Base-by-base conservation (phyloP, 345 rosid species). In the Crucihimalaya himalaica region DNA sequence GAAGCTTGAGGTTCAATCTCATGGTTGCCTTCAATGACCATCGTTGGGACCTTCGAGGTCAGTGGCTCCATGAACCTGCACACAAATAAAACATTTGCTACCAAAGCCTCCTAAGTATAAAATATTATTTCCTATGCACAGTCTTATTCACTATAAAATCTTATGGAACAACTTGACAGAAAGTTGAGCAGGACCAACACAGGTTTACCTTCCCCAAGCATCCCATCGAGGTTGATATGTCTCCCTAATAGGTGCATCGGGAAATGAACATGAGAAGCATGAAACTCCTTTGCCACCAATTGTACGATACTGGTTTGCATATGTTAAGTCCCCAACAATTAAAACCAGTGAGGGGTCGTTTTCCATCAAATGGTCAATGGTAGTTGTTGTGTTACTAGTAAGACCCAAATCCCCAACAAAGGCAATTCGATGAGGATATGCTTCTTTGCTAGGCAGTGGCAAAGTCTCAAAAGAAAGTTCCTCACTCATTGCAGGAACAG, bases 211-310 rank as follows among this genome's bases (percentile, higher is more conserved):
- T 83, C 97, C 96, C 97, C 97, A 85, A 4, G 87, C 93, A 74
- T 93, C 98, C 97, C 98, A 93, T 7, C 96, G 96, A 46, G 96
- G 97, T 72, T 93, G 98, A 85, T 84, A 89, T 3, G 92, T 81
- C 84, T 93, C 96, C 57, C 97, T 78, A 58, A 91, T 89, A 6
- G 94, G 92, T 23, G 96, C 84, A 82, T 84, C 74, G 0, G 95
- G 93, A 70, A 90, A 90, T 5, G 87, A 75, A 79, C 97, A 86
- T 2, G 92, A 86, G 84, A 74, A 92, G 72, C 91, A 88, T 2
- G 88, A 16, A 79, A 63, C 92, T 65, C 88, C 96, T 77, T 87
- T 78, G 9, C 91, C 97, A 60, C 92, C 96, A 45, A 78, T 85
- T 48, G 98, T 89, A 54, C 79, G 89, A 63, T 90, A 90, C 68